Conservation (phyloP, 371 early-diverging fungal species). For the Saksenaea oblongispora region DNA sequence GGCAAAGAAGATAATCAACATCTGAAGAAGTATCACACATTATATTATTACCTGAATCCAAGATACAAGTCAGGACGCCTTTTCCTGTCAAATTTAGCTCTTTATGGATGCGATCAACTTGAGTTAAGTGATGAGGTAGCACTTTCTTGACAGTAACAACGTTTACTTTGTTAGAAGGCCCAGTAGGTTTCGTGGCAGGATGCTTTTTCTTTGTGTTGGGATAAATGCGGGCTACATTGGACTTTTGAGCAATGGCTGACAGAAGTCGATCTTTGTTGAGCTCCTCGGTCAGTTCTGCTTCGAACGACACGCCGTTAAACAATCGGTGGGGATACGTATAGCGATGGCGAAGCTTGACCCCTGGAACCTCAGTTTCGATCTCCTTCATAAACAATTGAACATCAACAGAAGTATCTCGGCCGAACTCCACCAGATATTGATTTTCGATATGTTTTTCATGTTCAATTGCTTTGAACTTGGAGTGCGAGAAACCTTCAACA, state of each 20-base stretch:
- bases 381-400: not conserved
- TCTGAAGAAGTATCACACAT: constrained; percentile 57
- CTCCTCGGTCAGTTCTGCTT: not conserved
- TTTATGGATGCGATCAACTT: constrained; percentile 22
- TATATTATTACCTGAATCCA: constrained; percentile 57
- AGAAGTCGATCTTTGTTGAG: not conserved
- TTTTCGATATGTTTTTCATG: not conserved
- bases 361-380: not conserved
- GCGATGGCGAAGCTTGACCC: not conserved
- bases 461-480: not conserved
- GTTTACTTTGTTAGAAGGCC: not conserved
- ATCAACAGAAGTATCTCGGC: not conserved
- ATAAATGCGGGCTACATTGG: not conserved
- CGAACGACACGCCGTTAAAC: not conserved
- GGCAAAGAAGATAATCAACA: constrained; percentile 48
- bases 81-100: constrained; percentile 46
- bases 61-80: constrained; percentile 63
- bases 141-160: not conserved
- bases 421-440: not conserved
- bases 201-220: not conserved
- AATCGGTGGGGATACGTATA: not conserved
- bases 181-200: not conserved
- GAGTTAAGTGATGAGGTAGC: constrained; percentile 16
- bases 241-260: not conserved
- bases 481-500: not conserved